A percentile compares a stretch with the other conserved stretches of the same genome.
These are phyloP conservation scores for Oryza australiensis DNA, from an alignment of 176 grass and related monocot species.

Conservation along the genomic window DNA sequence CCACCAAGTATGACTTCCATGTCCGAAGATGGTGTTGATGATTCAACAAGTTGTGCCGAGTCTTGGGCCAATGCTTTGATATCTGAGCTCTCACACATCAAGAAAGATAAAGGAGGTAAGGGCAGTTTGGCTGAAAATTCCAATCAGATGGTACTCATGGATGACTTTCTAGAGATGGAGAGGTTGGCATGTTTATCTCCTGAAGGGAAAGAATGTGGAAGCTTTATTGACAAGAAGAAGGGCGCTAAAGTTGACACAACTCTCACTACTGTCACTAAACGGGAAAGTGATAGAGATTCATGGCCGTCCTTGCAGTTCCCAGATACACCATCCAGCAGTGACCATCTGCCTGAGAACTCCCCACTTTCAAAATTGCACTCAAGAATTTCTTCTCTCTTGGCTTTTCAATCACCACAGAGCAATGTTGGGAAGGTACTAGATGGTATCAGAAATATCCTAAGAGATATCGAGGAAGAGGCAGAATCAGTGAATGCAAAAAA, in stretches of 20 bases:
- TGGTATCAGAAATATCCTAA: slow-evolving; percentile 75
- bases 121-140: slow-evolving; percentile 55
- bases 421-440: slow-evolving; percentile 64
- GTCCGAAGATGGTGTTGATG: slow-evolving; percentile 97
- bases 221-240: slow-evolving; percentile 58
- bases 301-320: slow-evolving; percentile 31
- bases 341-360: slow-evolving; percentile 36
- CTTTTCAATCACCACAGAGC: slow-evolving; percentile 51
- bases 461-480: slow-evolving; percentile 78
- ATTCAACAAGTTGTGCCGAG: slow-evolving; percentile 81
- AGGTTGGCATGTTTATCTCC: slow-evolving; percentile 71
- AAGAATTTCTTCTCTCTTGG: slow-evolving; percentile 75
- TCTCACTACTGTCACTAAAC: slow-evolving; percentile 43
- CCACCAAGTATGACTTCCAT: slow-evolving; percentile 93
- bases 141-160: slow-evolving; percentile 83
- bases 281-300: slow-evolving; percentile 43
- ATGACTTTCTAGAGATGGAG: slow-evolving; percentile 99
- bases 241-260: slow-evolving; percentile 47
- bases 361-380: slow-evolving; percentile 65
- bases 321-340: slow-evolving; percentile 55
- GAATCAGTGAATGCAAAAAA: slow-evolving; percentile 41
- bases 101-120: slow-evolving; percentile 77
- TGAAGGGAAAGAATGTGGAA: slow-evolving; percentile 52
- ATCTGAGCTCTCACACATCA: slow-evolving; percentile 82
- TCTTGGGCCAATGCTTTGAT: slow-evolving; percentile 82